Evolutionary conservation across 2,329 filamentous ascomycete genomes (phyloP), one percentile per base, ranked within the genome.

Genomic region (Karstenula rhodostoma): DNA sequence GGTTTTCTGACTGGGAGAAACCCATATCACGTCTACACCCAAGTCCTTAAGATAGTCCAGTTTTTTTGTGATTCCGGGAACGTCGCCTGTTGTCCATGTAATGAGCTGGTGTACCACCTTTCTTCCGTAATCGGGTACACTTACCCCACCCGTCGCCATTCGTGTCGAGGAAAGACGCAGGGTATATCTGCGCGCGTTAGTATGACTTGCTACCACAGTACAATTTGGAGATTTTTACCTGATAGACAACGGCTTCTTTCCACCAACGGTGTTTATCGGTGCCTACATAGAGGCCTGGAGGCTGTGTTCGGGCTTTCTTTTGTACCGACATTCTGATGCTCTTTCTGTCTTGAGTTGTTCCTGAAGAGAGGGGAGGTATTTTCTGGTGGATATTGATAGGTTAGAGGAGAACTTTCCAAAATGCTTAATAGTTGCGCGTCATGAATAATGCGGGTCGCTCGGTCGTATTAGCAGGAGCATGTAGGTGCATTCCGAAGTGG

Each of bases 221-320:
- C 1, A 4, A 51, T 29, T 43, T 19, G 2, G n/a, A 19, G 23
- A 35, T 17, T 0, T 59, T 23, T 59, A 75, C 73, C 64, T 88
- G 85, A 67, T 89, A 89, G 9, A 87, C 83, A 7, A 83, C 81
- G 53, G 83, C 83, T 69, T 88, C 85, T 65, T 87, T 87, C 86
- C 86, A 88, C 86, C 86, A 88, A 27, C 62, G 56, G 56, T 77
- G 73, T 52, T 73, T 75, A 55, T 77, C 73, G 1, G 67, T 69
- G 9, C 73, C 73, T 25, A 76, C 72, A 48, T 72, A 73, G 2
- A 76, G 56, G 19, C 69, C 65, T 15, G 51, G 42, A 33, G 54
- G 19, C 19, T 48, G 23, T 44, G 53, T 49, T 15, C 48, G 46
- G 29, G 47, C 46, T 37, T 70, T 70, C 40, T 61, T 63, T 37